Evolutionary conservation across 23 red algal genomes (phyloP).

Genomic region (Gracilaria vermiculophylla): DNA sequence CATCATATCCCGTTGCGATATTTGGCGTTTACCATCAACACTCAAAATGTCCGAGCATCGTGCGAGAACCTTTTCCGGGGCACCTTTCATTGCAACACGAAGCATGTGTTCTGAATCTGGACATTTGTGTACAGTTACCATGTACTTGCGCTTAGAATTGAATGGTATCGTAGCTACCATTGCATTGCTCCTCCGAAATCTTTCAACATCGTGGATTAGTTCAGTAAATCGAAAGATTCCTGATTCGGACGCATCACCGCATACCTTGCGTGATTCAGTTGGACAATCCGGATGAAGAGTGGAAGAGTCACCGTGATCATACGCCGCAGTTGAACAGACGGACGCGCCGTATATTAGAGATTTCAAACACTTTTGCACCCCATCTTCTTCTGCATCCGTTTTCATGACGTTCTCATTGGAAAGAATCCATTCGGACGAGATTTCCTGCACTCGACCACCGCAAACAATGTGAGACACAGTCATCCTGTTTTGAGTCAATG

Average conservation of each 20-base stretch:
- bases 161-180: conserved; percentile 54
- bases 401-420: neutral
- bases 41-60: conserved; percentile 25
- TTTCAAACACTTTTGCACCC: neutral
- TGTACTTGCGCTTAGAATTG: conserved; percentile 62
- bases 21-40: conserved; percentile 25
- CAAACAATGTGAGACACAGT: conserved; percentile 63
- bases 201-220: conserved; percentile 15
- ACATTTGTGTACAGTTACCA: conserved; percentile 57
- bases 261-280: conserved; percentile 2
- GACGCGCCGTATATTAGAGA: conserved; percentile 54
- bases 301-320: neutral
- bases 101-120: conserved; percentile 41
- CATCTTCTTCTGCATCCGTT: neutral
- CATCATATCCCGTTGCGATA: conserved; percentile 34
- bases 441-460: conserved; percentile 39
- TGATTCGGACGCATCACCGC: conserved; percentile 82
- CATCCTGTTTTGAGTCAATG: conserved; percentile 90
- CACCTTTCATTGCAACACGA: conserved; percentile 86
- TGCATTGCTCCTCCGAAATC: neutral
- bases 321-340: conserved; percentile 58
- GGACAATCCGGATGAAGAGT: neutral
- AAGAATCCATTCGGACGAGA: conserved; percentile 4
- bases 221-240: conserved; percentile 84
- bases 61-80: conserved; percentile 82